These are phyloP conservation scores for Exidia glandulosa DNA, from an alignment of 768 basidiomycete species.

Conservation along the genomic window DNA sequence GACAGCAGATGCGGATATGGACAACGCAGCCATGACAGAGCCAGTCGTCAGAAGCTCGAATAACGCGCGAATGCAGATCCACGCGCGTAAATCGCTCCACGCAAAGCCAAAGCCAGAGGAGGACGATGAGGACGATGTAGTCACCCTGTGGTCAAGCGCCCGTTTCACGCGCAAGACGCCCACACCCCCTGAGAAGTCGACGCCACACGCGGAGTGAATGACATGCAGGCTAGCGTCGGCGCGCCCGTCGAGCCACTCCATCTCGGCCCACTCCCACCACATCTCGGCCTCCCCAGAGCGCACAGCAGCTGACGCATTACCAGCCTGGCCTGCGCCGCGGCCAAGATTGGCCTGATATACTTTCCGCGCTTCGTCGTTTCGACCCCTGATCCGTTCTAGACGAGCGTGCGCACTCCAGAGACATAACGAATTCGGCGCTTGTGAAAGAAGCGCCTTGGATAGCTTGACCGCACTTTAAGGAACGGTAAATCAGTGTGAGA, in stretches of 20 bases:
- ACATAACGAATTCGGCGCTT: conserved; percentile 40
- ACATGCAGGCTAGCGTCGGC: conserved; percentile 40
- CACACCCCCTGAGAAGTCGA: conserved; percentile 37
- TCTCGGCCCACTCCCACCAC: conserved; percentile 80
- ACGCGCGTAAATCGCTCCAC: conserved; percentile 48
- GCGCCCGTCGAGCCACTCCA: conserved; percentile 62
- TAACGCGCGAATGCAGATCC: conserved; percentile 55
- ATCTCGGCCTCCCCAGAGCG: conserved; percentile 32
- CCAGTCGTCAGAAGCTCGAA: conserved; percentile 44
- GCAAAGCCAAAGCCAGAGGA: too few species aligned
- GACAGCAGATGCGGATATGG: conserved; percentile 23
- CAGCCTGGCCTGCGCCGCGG: conserved; percentile 19
- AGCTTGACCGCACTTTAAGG: conserved; percentile 50
- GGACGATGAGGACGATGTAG: conserved; percentile 24
- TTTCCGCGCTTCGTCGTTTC: conserved; percentile 59
- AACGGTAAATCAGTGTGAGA: too few species aligned
- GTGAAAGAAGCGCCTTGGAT: conserved; percentile 53
- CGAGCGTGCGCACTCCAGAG: conserved; percentile 74
- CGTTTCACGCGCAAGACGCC: conserved; percentile 54
- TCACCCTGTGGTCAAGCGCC: conserved; percentile 41
- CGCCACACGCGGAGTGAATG: conserved; percentile 41
- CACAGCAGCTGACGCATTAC: conserved; percentile 34
- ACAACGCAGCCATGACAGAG: conserved; percentile 30
- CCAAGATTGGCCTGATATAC: conserved; percentile 45
- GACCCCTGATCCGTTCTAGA: conserved; percentile 56